Base-by-base conservation (phyloP, 176 grass and related monocot genomes). In the Ensete glaucum region DNA sequence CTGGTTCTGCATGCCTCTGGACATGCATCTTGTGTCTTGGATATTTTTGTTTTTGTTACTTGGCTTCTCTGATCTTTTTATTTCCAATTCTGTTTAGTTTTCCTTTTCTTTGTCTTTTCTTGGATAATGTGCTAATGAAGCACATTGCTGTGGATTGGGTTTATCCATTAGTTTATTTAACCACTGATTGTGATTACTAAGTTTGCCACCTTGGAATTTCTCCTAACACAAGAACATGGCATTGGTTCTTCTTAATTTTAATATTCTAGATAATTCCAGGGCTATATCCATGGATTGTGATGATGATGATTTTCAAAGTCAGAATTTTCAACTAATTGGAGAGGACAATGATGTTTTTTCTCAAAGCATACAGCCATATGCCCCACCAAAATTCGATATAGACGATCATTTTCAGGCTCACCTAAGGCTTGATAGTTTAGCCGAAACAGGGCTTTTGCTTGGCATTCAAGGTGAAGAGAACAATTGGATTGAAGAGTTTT, bases 211-310 rank as follows among this genome's bases (percentile, higher is more conserved):
- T 43, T 43, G 34, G 34, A 43, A 43, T 43, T 43, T 43, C 34
- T 43, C 34, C 34, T 43, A 43, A 43, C 34, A 43, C 34, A 6
- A 43, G 0, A 43, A 43, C 29, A 34, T 34, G 29, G 3, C 34
- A 43, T 43, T 43, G 34, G 29, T 43, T 1, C 53, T 62, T 62
- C 58, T 63, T 76, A 75, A 53, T 64, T 50, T 64, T 22, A 71
- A 60, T 62, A 64, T 22, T 85, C 17, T 78, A 8, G 43, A 73
- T 82, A 48, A 5, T 76, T 78, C 64, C 83, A 96, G 93, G 83
- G 65, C 43, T 85, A 83, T 64, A 92, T 83, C 89, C 83, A 96
- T 96, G 93, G 93, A 96, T 87, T 82, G 87, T 96, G 90, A 96
- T 12, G 83, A 96, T 79, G 75, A 60, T 77, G 87, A 92, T 74